phyloP scores from a whole-genome alignment of 441 rosid species.

The Brassica hybrid region DNA sequence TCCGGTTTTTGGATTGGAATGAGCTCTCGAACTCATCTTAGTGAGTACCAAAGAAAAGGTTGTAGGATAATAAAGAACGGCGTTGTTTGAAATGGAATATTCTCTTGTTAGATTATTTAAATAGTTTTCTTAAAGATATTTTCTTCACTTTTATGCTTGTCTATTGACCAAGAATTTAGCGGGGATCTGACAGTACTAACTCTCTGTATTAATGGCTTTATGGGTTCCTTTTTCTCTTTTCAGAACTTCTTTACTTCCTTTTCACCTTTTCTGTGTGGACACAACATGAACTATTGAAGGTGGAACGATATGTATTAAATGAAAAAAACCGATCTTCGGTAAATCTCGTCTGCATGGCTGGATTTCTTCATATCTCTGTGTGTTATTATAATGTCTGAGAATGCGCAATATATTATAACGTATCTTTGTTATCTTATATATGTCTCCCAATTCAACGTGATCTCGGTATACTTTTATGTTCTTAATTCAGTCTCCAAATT shows the following conservation, averaged over 20 bases:
- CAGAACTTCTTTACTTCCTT: background rate
- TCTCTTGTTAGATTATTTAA: conserved; percentile 25
- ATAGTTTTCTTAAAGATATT: background rate
- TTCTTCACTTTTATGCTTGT: conserved; percentile 28
- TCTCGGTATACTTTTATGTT: background rate
- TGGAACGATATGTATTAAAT: conserved; percentile 20
- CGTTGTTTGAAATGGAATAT: conserved; percentile 5
- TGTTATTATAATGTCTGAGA: background rate
- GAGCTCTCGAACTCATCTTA: conserved; percentile 40
- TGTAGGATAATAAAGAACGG: conserved; percentile 7
- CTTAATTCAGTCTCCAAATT: background rate
- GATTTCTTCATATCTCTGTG: background rate
- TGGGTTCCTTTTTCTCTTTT: conserved; percentile 36
- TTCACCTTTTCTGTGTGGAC: background rate
- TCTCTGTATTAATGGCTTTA: conserved; percentile 18
- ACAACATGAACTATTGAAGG: conserved; percentile 21
- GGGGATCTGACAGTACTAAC: conserved; percentile 42
- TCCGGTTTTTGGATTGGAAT: conserved; percentile 88
- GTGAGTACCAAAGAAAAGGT: background rate
- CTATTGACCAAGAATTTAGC: conserved; percentile 32
- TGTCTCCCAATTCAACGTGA: background rate
- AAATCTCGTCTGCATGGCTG: background rate
- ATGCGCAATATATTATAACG: too few relatives aligned
- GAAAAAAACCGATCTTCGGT: background rate
- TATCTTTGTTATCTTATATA: background rate